phyloP scores from a whole-genome alignment of 495 filamentous ascomycete species.

The Pyrenopolyporus hunteri region DNA sequence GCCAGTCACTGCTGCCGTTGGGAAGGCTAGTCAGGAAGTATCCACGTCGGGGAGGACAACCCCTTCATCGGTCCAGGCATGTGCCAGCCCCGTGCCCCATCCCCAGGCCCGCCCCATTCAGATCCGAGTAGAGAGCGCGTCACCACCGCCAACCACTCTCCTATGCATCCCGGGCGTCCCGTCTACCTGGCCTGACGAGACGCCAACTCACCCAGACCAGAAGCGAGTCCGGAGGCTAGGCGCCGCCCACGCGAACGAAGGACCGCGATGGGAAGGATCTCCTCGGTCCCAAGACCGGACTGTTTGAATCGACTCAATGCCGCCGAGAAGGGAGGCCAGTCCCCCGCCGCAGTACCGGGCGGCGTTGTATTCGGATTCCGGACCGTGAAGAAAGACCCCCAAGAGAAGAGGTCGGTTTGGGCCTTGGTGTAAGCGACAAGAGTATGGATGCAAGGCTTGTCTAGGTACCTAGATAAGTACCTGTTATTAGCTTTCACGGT shows the following conservation, averaged over 20 bases:
- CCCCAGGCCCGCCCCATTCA: slow-evolving; percentile 13
- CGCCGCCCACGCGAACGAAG: background rate
- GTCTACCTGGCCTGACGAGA: slow-evolving; percentile 24
- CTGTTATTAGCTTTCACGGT: too few species aligned
- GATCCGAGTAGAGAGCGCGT: background rate
- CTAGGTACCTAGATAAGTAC: too few species aligned
- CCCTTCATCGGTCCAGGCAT: slow-evolving; percentile 24
- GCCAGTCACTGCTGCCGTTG: slow-evolving; percentile 1
- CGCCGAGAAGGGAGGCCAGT: too few species aligned
- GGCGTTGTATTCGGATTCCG: background rate
- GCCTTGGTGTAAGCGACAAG: too few species aligned
- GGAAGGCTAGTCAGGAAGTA: slow-evolving; percentile 13
- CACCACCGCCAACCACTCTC: slow-evolving; percentile 12
- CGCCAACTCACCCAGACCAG: background rate
- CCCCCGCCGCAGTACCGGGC: background rate
- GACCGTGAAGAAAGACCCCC: too few species aligned
- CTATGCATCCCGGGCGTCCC: slow-evolving; percentile 23
- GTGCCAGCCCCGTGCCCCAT: background rate
- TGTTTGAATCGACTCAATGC: background rate
- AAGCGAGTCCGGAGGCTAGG: background rate
- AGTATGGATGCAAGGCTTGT: too few species aligned
- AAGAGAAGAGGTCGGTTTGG: too few species aligned
- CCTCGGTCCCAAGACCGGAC: background rate
- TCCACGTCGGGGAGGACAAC: slow-evolving; percentile 22
- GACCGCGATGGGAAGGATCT: background rate